Evolutionary conservation across 2,329 filamentous ascomycete species (phyloP), one percentile per base, ranked within the genome.

Genomic region (Aspergillus pseudoglaucus): DNA sequence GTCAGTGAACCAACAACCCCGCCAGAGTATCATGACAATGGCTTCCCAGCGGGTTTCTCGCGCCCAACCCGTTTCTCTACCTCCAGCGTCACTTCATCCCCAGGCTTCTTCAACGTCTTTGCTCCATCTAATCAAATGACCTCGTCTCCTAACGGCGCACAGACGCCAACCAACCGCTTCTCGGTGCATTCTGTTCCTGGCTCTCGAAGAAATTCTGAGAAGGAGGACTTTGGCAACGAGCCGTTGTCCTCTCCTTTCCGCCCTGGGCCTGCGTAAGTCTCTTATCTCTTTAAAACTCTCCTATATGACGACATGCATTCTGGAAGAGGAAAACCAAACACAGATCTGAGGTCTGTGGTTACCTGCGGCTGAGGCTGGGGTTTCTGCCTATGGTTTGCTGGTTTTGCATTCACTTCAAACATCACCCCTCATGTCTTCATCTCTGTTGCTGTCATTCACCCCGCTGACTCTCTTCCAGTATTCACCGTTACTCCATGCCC

Each of bases 1-100:
- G 88, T 94, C 65, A 95, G 88, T 59, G 91, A 97, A 71, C 93
- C 93, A 14, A 96, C 93, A 2, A 98, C 93, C 18, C 93, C 93
- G 18, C 93, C 93, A 27, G 93, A 97, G 68, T 91, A 93, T 67
- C 85, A 84, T 59, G 89, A 95, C 55, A 82, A 81, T 52, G 85
- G 84, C 39, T 91, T 95, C 61, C 83, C 87, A 47, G 83, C 83
- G 60, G 83, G 87, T 56, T 87, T 93, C 64, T 89, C 88, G 47
- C 83, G 89, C 38, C 87, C 89, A 39, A 90, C 90, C 65, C 82
- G 90, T 53, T 91, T 95, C 73, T 95, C 91, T 46, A 87, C 87
- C 52, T 90, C 90, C 33, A 93, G 88, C 72, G 77, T 96, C 61
- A 85, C 86, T 40, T 91, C 89, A 32, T 87, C 89, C 39, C 87